A percentile compares a stretch with the other conserved stretches of the same genome.
These are phyloP conservation scores for Nemania sp. DNA, from an alignment of 2,329 filamentous ascomycete species.

Conservation along the genomic window DNA sequence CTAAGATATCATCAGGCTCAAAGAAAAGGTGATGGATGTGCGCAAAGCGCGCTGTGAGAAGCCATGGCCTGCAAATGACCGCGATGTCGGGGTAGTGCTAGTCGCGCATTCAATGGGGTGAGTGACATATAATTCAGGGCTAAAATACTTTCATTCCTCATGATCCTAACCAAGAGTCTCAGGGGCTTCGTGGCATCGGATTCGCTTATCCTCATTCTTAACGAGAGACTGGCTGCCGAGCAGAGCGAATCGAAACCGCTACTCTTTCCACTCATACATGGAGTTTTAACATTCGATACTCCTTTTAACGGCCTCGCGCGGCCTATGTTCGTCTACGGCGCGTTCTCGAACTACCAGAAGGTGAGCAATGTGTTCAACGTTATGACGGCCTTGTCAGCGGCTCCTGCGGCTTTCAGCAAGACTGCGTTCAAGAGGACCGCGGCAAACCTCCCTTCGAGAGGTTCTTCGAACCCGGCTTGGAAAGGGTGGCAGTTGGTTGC, in stretches of 20 bases:
- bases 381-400: slow-evolving; percentile 57
- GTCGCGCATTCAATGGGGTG: slow-evolving; percentile 82
- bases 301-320: slow-evolving; percentile 71
- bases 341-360: slow-evolving; percentile 62
- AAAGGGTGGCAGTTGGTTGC: slow-evolving; percentile 66
- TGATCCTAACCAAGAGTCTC: slow-evolving; percentile 4
- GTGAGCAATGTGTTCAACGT: slow-evolving; percentile 60
- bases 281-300: slow-evolving; percentile 81
- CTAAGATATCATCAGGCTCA: slow-evolving; percentile 59
- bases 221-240: slow-evolving; percentile 58
- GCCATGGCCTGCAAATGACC: slow-evolving; percentile 77
- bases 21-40: slow-evolving; percentile 78
- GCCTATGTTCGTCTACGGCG: slow-evolving; percentile 63
- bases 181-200: slow-evolving; percentile 83
- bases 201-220: slow-evolving; percentile 70
- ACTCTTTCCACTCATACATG: slow-evolving; percentile 81
- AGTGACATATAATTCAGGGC: slow-evolving; percentile 18
- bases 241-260: slow-evolving; percentile 41
- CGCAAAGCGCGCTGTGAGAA: slow-evolving; percentile 69
- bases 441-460: slow-evolving; percentile 26
- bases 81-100: slow-evolving; percentile 77
- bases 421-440: slow-evolving; percentile 41
- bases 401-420: slow-evolving; percentile 48
- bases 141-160: neutral
- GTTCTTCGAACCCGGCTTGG: slow-evolving; percentile 47